Evolutionary conservation across 2,329 filamentous ascomycete genomes (phyloP).

Genomic region (Ceratocystis variospora): DNA sequence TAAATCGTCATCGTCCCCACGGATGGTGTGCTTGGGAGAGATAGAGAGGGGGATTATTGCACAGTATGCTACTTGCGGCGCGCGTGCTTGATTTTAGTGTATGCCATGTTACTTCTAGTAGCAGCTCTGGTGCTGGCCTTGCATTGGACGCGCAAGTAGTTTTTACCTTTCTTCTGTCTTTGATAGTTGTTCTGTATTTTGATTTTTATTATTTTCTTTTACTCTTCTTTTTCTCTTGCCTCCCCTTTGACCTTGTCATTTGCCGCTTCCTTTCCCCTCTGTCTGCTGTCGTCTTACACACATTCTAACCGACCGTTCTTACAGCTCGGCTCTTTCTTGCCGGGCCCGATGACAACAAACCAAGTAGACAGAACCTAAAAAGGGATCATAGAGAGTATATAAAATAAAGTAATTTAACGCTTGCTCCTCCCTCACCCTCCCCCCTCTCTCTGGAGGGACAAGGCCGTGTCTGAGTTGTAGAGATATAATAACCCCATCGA

Average conservation of each 20-base stretch:
- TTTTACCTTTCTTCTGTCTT: background rate
- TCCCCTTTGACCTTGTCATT: background rate
- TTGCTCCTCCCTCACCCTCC: background rate
- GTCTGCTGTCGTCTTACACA: background rate
- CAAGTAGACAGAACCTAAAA: background rate
- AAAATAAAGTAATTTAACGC: background rate
- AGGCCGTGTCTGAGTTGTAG: background rate
- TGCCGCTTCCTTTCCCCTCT: background rate
- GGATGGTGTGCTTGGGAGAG: conserved; percentile 9
- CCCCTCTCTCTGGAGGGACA: background rate
- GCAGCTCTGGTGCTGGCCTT: no score
- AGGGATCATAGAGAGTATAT: background rate
- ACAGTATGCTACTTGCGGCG: background rate
- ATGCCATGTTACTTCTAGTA: no score
- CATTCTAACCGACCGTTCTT: background rate
- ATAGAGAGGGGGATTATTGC: background rate
- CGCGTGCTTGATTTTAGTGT: no score
- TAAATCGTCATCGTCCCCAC: conserved; percentile 4
- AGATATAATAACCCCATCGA: background rate
- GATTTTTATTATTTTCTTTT: background rate
- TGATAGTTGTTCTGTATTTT: background rate
- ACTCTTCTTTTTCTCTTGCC: background rate
- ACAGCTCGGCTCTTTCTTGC: background rate
- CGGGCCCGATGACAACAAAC: background rate
- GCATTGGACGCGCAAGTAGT: no score